Conservation (phyloP, 2,329 filamentous ascomycete genomes). For the Fusarium sp. region DNA sequence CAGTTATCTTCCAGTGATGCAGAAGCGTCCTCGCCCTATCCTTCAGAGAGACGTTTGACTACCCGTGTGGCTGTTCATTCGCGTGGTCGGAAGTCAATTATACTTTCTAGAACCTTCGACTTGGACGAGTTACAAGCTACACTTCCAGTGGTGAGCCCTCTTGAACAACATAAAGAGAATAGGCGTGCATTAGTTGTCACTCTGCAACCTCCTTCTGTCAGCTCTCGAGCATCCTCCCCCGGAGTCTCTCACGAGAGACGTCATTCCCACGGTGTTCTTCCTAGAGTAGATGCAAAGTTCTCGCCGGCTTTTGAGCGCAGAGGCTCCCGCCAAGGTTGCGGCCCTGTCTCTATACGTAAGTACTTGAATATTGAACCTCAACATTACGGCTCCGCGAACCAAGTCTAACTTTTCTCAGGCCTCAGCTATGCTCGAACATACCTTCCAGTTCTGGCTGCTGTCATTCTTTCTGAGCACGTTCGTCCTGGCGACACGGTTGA, state of each 20-base stretch:
- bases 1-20: conserved; percentile 17
- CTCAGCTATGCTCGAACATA: conserved; percentile 47
- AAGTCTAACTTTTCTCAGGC: conserved; percentile 38
- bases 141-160: conserved; percentile 51
- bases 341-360: conserved; percentile 42
- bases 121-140: conserved; percentile 59
- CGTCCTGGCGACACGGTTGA: conserved; percentile 64
- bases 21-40: conserved; percentile 26
- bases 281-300: not conserved
- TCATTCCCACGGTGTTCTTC: conserved; percentile 21
- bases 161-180: conserved; percentile 4
- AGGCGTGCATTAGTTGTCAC: conserved; percentile 30
- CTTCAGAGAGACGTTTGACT: conserved; percentile 34
- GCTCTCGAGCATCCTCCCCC: conserved; percentile 19
- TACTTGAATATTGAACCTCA: conserved; percentile 9
- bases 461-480: conserved; percentile 66
- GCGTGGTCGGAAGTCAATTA: conserved; percentile 55
- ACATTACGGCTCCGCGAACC: not conserved
- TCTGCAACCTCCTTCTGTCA: conserved; percentile 9
- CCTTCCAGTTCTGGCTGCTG: conserved; percentile 64
- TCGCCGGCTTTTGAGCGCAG: conserved; percentile 18
- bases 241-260: conserved; percentile 11
- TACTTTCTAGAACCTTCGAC: conserved; percentile 62
- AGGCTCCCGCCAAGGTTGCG: conserved; percentile 11
- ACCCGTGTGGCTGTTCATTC: conserved; percentile 46